phyloP scores from a whole-genome alignment of 768 basidiomycete genomes.

The Trametes cubensis region DNA sequence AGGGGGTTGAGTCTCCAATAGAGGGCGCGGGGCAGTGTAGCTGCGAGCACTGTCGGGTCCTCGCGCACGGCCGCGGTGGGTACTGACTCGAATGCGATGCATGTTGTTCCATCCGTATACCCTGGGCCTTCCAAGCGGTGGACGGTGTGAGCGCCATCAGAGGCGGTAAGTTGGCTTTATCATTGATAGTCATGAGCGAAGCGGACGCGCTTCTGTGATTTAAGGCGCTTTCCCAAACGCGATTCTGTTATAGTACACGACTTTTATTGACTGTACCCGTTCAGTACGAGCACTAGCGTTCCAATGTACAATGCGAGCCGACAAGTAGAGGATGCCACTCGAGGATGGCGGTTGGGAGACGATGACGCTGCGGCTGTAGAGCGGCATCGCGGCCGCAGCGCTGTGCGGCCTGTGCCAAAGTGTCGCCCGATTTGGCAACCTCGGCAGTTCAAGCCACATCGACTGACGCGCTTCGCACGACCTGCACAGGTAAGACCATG shows the following conservation, averaged over 20 bases:
- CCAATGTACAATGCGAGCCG: not conserved
- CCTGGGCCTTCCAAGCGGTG: slow-evolving; percentile 2
- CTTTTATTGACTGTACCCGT: no score
- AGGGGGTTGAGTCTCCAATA: slow-evolving; percentile 9
- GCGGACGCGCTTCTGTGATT: not conserved
- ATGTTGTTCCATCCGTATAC: not conserved
- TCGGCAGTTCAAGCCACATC: not conserved
- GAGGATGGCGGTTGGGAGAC: not conserved
- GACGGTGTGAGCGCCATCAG: not conserved
- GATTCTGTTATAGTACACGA: no score
- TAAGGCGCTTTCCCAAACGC: no score
- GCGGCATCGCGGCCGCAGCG: slow-evolving; percentile 6
- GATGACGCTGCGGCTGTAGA: not conserved
- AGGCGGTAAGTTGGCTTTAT: not conserved
- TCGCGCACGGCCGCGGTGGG: slow-evolving; percentile 1
- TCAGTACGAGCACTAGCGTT: no score
- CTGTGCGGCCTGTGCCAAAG: not conserved
- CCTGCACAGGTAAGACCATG: not conserved
- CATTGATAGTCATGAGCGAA: not conserved
- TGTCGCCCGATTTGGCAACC: not conserved
- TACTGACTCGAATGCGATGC: slow-evolving; percentile 14
- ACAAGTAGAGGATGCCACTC: not conserved
- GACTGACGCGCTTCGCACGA: not conserved
- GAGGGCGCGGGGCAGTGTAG: not conserved
- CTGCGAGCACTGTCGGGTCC: slow-evolving; percentile 5